Base-by-base conservation (phyloP, 1,284 basidiomycete species). In the Mycena sp. region DNA sequence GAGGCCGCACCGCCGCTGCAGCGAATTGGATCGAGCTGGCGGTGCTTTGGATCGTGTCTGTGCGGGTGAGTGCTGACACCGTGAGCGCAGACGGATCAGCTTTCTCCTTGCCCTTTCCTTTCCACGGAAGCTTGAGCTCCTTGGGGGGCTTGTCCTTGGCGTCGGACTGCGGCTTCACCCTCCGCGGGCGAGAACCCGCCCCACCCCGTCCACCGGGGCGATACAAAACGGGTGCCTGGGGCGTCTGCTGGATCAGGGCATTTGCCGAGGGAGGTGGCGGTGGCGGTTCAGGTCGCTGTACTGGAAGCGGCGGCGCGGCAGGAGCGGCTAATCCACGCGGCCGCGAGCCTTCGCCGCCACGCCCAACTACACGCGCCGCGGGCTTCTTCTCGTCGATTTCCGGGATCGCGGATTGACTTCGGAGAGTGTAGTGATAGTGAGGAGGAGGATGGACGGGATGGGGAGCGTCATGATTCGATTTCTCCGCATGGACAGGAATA, bases 171-270 rank as follows among this genome's bases (percentile, higher is more conserved):
- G 56, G 41, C 44, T 58, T 64, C 19, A 41, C 35, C 25, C 51
- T 58, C 5, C 56, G 62, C 29, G 58, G 50, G 4, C 64, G 64
- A 17, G 64, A 61, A 5, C 64, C 64, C 6, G 64, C 64, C 17
- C 64, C 64, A 2, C 64, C 59, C 14, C 64, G 58, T 1, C 64
- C 64, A 9, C 44, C 25, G 6, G 59, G 64, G 19, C 64, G 64
- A 35, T 58, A 58, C 1, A 53, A 29, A 2, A 35, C 19, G 0
- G 54, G 43, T 6, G 41, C 29, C 21, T 6, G 29, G 2, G 52
- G 54, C 21, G 21, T 10, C 19, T 56, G 40, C 35, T 50, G 54
- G 35, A 54, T 53, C 17, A 45, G 19, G 7, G 55, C 16, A 4
- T 25, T 17, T 6, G 56, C 2, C 3, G 1, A 14, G 6, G 32